Evolutionary conservation across 306 rosid genomes (phyloP), one percentile per base, ranked within the genome.

Genomic region (Phaseolus lunatus): DNA sequence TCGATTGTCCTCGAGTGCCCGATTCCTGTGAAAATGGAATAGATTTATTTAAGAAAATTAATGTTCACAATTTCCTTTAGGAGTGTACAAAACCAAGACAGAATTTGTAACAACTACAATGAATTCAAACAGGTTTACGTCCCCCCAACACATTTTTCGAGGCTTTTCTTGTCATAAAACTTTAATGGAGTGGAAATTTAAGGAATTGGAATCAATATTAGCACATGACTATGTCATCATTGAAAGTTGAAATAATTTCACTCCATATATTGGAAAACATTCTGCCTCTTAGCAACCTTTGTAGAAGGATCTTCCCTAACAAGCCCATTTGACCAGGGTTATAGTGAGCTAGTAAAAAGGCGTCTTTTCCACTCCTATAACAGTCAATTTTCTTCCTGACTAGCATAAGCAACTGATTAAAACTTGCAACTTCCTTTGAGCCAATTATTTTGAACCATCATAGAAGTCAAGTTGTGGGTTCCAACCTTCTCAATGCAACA

Each of bases 11-110:
- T 56, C 37, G 86, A 31, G 62, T 73, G 76, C 63, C 49, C 5
- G 72, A 63, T 54, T 76, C 90, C 98, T 93, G 90, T 41, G 43
- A 78, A 41, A 48, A 76, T 6, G 23, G 20, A 61, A 76, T 18
- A 23, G 37, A 22, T 65, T 75, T 45, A 16, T 52, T 65, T 50
- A 27, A 9, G 15, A 65, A 49, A 24, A 59, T 12, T 59, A 37
- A n/a, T 16, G 14, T 57, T 35, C 43, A 18, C 31, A 39, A n/a
- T 50, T 33, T 62, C 16, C 18, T 26, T 61, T 48, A 37, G 50
- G 3, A 49, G 23, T 53, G 62, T 14, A 61, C 5, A 69, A 23
- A 23, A 56, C 22, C 79, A 76, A 13, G 54, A 50, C 4, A 56
- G 33, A 43, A 48, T 44, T 23, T 15, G 14, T n/a, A 15, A n/a